Conservation (phyloP, 176 grass and related monocot genomes). For the Bonia amplexicaulis region DNA sequence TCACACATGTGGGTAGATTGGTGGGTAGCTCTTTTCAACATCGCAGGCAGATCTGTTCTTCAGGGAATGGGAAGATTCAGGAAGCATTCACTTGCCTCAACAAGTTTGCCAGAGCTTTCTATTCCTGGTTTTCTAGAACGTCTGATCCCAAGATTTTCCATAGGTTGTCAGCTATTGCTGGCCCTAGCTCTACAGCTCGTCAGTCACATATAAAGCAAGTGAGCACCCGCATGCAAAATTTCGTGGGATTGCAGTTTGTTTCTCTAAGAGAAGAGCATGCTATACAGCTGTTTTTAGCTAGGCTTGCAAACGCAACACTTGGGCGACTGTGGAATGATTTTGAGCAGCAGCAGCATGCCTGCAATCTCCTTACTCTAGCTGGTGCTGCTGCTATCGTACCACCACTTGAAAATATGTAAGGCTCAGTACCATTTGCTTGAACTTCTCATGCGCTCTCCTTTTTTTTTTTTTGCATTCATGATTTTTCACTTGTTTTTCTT, state of each 20-base stretch:
- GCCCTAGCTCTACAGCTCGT: slow-evolving; percentile 23
- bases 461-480: not conserved
- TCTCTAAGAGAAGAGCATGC: slow-evolving; percentile 50
- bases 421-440: not conserved
- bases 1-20: slow-evolving; percentile 55
- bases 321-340: slow-evolving; percentile 55
- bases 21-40: slow-evolving; percentile 51
- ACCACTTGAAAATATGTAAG: slow-evolving; percentile 75
- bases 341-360: slow-evolving; percentile 34
- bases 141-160: slow-evolving; percentile 49
- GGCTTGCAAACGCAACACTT: slow-evolving; percentile 51
- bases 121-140: slow-evolving; percentile 54
- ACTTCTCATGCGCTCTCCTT: not conserved
- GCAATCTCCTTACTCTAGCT: slow-evolving; percentile 63
- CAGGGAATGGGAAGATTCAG: slow-evolving; percentile 51
- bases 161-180: slow-evolving; percentile 26
- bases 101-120: slow-evolving; percentile 72
- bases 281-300: slow-evolving; percentile 48
- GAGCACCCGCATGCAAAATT: slow-evolving; percentile 47
- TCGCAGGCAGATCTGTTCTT: slow-evolving; percentile 53
- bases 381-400: slow-evolving; percentile 44
- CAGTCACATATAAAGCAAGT: slow-evolving; percentile 46
- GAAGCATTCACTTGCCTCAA: slow-evolving; percentile 58
- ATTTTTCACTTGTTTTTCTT: not conserved
- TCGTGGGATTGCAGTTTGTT: slow-evolving; percentile 49